Conservation (phyloP, 257 asterid species). For the Penstemon barbatus region DNA sequence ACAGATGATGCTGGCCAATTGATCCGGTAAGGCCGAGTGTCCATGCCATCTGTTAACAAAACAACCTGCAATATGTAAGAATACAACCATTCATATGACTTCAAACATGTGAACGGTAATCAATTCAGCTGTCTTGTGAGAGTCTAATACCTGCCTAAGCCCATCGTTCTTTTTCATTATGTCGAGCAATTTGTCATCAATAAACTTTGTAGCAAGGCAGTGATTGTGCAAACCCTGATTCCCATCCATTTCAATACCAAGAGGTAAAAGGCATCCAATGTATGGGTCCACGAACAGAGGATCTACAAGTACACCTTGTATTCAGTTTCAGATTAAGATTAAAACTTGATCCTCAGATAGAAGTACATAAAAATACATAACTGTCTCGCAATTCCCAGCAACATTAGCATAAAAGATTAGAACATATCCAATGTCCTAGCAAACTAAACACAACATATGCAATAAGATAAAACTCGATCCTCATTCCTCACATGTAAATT, state of each 20-base stretch:
- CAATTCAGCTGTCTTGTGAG: constrained; percentile 4
- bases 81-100: constrained; percentile 20
- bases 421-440: too few relatives aligned
- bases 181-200: constrained; percentile 65
- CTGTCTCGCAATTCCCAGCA: too few relatives aligned
- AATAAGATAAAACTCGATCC: too few relatives aligned
- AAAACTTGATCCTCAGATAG: neutral
- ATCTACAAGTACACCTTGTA: constrained; percentile 40
- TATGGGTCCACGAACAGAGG: constrained; percentile 78
- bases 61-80: constrained; percentile 63
- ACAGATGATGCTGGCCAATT: constrained; percentile 75
- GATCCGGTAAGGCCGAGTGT: constrained; percentile 80
- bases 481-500: too few relatives aligned
- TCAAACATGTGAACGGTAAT: constrained; percentile 14
- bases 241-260: constrained; percentile 33
- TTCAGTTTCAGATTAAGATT: constrained; percentile 9
- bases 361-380: neutral
- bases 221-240: constrained; percentile 44
- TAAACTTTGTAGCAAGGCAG: constrained; percentile 75
- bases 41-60: constrained; percentile 83
- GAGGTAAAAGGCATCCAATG: constrained; percentile 64
- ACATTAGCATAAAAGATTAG: too few relatives aligned
- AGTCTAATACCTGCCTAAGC: constrained; percentile 61
- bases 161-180: constrained; percentile 47
- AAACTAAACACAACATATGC: too few relatives aligned